Conservation (phyloP, 116 monocot genomes). For the Dioscorea cayenensis region DNA sequence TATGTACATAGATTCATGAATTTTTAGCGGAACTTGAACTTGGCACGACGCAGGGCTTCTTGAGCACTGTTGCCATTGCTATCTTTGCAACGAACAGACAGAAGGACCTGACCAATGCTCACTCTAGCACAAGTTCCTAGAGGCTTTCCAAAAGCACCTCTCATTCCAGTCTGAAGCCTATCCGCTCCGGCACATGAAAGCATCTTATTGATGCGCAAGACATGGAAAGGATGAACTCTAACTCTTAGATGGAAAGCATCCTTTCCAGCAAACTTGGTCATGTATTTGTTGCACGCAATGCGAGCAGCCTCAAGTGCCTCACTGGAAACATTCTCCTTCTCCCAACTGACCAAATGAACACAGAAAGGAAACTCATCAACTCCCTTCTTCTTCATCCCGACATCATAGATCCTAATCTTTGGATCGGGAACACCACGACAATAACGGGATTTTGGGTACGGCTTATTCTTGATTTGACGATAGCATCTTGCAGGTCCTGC, state of each 20-base stretch:
- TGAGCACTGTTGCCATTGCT: constrained; percentile 25
- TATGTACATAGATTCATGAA: background rate
- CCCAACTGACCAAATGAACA: constrained; percentile 66
- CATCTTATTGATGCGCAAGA: constrained; percentile 69
- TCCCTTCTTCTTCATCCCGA: constrained; percentile 56
- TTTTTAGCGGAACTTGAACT: constrained; percentile 37
- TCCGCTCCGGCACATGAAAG: constrained; percentile 77
- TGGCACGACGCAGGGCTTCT: constrained; percentile 45
- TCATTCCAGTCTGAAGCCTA: constrained; percentile 72
- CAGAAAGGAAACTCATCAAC: constrained; percentile 58
- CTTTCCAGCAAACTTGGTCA: constrained; percentile 63
- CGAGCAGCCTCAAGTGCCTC: constrained; percentile 73
- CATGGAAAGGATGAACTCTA: constrained; percentile 62
- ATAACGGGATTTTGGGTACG: constrained; percentile 61
- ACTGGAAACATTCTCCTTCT: constrained; percentile 65
- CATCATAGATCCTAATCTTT: constrained; percentile 65
- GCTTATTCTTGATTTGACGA: constrained; percentile 69
- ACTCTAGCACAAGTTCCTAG: constrained; percentile 46
- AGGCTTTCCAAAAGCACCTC: constrained; percentile 61
- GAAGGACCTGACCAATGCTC: constrained; percentile 44
- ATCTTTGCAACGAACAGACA: constrained; percentile 52
- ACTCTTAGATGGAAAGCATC: constrained; percentile 63
- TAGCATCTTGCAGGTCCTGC: constrained; percentile 59
- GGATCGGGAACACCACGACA: constrained; percentile 66
- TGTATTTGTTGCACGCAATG: constrained; percentile 70